Percentiles rank a stretch among this genome's conserved stretches.
These are phyloP conservation scores for Verticillium dahliae DNA, from an alignment of 2,329 filamentous ascomycete genomes.

Conservation along the genomic window DNA sequence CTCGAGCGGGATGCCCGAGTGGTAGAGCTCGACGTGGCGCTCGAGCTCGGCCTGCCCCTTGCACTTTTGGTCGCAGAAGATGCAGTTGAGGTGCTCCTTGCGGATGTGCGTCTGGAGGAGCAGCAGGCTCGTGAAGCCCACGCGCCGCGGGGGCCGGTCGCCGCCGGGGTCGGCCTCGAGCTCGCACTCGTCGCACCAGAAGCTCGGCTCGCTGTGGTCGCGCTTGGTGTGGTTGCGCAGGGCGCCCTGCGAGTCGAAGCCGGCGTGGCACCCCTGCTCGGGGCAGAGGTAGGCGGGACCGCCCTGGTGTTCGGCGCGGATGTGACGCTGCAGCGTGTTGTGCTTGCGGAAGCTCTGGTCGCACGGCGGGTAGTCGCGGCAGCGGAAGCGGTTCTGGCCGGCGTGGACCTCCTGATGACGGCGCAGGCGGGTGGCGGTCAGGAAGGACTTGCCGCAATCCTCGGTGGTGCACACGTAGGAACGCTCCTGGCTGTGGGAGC, in stretches of 20 bases:
- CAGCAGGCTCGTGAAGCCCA: slow-evolving; percentile 65
- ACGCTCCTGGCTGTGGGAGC: slow-evolving; percentile 66
- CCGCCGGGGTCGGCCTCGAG: slow-evolving; percentile 25
- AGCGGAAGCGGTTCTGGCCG: slow-evolving; percentile 68
- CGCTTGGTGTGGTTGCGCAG: slow-evolving; percentile 66
- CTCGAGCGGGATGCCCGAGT: slow-evolving; percentile 56
- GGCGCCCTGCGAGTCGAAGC: slow-evolving; percentile 67
- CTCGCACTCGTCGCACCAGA: slow-evolving; percentile 71
- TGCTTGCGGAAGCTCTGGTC: slow-evolving; percentile 79
- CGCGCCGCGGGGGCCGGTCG: slow-evolving; percentile 30
- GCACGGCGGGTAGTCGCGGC: slow-evolving; percentile 64
- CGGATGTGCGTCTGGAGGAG: slow-evolving; percentile 69
- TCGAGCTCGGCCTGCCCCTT: slow-evolving; percentile 61
- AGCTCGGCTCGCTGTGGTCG: slow-evolving; percentile 62
- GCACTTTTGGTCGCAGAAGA: slow-evolving; percentile 66
- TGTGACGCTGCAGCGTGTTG: slow-evolving; percentile 76
- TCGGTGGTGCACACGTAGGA: slow-evolving; percentile 55
- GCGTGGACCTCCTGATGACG: slow-evolving; percentile 75
- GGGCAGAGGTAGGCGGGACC: slow-evolving; percentile 66
- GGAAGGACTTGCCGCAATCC: slow-evolving; percentile 73
- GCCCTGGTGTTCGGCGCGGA: slow-evolving; percentile 68
- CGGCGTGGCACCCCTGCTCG: slow-evolving; percentile 52
- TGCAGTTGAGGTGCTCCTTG: slow-evolving; percentile 67
- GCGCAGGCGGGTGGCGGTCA: slow-evolving; percentile 70
- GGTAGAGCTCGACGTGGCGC: slow-evolving; percentile 71